A percentile compares a stretch with the other conserved stretches of the same genome.
These are phyloP conservation scores for Brassica balearica DNA, from an alignment of 441 rosid species.

Conservation along the genomic window DNA sequence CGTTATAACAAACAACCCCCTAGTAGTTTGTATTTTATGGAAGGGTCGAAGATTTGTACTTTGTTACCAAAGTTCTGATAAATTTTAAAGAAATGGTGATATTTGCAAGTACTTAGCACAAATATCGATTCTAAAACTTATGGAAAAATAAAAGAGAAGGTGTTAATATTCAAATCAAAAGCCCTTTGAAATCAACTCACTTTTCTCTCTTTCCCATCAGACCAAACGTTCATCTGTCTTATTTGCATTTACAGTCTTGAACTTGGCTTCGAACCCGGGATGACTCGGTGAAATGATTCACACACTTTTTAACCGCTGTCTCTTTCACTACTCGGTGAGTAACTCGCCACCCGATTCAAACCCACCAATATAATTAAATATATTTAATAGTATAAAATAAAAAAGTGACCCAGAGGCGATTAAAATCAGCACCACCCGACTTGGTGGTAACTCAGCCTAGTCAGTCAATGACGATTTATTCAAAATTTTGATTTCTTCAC, in stretches of 20 bases:
- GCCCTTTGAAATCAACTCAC: constrained; percentile 10
- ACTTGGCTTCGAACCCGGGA: constrained; percentile 68
- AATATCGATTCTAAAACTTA: constrained; percentile 2
- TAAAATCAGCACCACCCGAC: constrained; percentile 31
- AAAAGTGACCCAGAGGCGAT: constrained; percentile 23
- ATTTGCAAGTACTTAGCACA: constrained; percentile 2
- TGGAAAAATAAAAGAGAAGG: constrained; percentile 38
- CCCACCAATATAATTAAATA: not conserved
- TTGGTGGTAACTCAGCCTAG: constrained; percentile 34
- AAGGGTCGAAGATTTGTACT: constrained; percentile 7
- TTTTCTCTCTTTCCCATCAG: constrained; percentile 20
- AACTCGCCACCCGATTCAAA: constrained; percentile 15
- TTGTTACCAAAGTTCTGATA: not conserved
- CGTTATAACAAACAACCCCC: not conserved
- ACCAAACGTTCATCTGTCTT: constrained; percentile 16
- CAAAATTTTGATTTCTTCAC: constrained; percentile 20
- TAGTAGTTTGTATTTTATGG: not conserved
- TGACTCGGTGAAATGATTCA: constrained; percentile 71
- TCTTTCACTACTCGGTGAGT: constrained; percentile 47
- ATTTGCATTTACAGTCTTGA: constrained; percentile 23
- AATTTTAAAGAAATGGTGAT: not conserved
- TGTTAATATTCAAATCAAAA: constrained; percentile 18
- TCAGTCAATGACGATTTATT: constrained; percentile 29
- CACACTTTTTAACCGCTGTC: constrained; percentile 62
- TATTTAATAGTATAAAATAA: not conserved